Base-by-base conservation (phyloP, 1,284 basidiomycete species). In the Leccinum glutinopallens region DNA sequence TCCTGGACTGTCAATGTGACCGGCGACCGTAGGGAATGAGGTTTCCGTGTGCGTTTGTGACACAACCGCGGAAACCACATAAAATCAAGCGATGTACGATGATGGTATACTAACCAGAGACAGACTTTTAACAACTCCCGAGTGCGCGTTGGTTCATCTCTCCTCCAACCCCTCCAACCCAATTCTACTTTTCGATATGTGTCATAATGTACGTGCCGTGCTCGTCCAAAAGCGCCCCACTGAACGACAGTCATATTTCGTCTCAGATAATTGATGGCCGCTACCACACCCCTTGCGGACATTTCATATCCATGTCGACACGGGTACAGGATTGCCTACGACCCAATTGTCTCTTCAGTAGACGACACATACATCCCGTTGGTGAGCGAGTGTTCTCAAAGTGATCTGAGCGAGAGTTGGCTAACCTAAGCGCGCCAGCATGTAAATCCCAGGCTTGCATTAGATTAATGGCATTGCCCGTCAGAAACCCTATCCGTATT, bases 301-400 rank as follows among this genome's bases (percentile, higher is more conserved):
- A 93, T 76, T 92, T 93, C 75, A 79, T 86, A 65, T 83, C 87
- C 60, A 89, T 93, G 85, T 84, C 87, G 51, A 91, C 91, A 25
- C 83, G 82, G 63, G 76, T 83, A 58, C 83, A 89, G 71, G 91
- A 93, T 73, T 93, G 91, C 70, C 74, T 86, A 59, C 79, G 79
- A 63, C 71, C 78, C 5, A 83, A 85, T 70, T 93, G 91, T 74
- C 75, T 91, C 65, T 93, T 93, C 76, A 92, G 91, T 73, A 75
- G 78, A 73, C 80, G 87, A 65, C 90, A 92, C 68, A 71, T 75
- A 17, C 87, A 91, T 73, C 79, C 80, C 58, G 72, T 79, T 62
- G 84, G 89, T 90, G 70, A 70, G 84, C 72, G 41, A 32, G 49
- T 17, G 39, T 41, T 61, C 7, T 41, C 35, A 15, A 37, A 37